phyloP scores from a whole-genome alignment of 345 rosid species.

The Pistacia atlantica region DNA sequence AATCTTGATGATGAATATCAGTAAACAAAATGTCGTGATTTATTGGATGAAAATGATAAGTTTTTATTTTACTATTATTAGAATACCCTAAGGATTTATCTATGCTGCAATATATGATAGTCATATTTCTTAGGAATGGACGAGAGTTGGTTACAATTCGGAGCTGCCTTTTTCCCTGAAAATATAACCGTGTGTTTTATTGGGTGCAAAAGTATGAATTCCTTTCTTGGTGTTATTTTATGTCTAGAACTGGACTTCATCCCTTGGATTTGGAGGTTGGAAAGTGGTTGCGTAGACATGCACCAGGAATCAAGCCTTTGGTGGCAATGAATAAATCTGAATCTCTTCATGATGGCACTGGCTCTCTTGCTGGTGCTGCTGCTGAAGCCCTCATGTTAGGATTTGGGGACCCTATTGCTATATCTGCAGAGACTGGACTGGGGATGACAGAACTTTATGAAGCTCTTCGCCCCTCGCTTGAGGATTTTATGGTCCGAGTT shows the following conservation, averaged over 20 bases:
- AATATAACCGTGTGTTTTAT: not conserved
- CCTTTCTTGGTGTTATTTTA: slow-evolving; percentile 20
- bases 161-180: not conserved
- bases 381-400: slow-evolving; percentile 69
- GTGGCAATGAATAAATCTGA: slow-evolving; percentile 90
- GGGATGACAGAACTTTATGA: slow-evolving; percentile 86
- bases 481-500: slow-evolving; percentile 55
- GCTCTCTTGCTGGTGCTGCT: slow-evolving; percentile 63
- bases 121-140: not conserved
- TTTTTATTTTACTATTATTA: not conserved
- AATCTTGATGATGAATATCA: not conserved
- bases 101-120: not conserved
- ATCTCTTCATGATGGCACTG: slow-evolving; percentile 57
- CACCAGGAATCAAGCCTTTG: slow-evolving; percentile 67
- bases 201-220: slow-evolving; percentile 3
- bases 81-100: not conserved
- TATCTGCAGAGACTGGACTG: slow-evolving; percentile 95
- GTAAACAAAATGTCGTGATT: not conserved
- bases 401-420: slow-evolving; percentile 88
- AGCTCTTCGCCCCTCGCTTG: slow-evolving; percentile 69
- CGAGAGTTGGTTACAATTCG: not conserved
- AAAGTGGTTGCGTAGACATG: slow-evolving; percentile 87
- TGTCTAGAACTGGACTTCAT: slow-evolving; percentile 76
- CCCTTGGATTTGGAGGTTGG: slow-evolving; percentile 95
- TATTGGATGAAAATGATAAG: not conserved